Conservation (phyloP, 306 rosid genomes). For the Abrus pulchellus region DNA sequence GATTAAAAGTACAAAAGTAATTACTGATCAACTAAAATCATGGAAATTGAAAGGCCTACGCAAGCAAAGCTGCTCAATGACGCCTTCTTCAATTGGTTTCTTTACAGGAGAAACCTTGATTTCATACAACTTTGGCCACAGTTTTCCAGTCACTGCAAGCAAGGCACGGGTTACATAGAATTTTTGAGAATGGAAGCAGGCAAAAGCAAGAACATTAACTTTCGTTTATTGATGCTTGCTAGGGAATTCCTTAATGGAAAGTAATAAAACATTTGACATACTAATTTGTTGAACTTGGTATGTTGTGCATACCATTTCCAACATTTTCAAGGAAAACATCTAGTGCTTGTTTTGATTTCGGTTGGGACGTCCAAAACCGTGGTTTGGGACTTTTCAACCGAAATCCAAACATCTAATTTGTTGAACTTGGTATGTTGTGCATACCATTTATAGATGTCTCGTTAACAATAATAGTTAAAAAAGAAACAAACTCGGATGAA, state of each 20-base stretch:
- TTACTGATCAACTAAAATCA: constrained; percentile 29
- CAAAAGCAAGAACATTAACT: neutral
- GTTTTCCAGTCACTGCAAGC: constrained; percentile 87
- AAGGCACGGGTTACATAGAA: constrained; percentile 32
- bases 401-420: constrained; percentile 4
- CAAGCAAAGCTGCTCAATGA: constrained; percentile 71
- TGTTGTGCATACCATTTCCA: neutral
- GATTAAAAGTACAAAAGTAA: too few species aligned
- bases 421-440: neutral
- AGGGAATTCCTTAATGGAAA: neutral
- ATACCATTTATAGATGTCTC: too few species aligned
- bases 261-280: neutral
- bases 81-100: constrained; percentile 48
- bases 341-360: too few species aligned
- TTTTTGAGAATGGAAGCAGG: neutral
- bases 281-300: neutral
- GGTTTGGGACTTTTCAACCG: neutral
- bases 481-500: neutral
- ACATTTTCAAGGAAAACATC: too few species aligned
- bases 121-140: constrained; percentile 91
- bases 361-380: too few species aligned
- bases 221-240: neutral
- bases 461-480: neutral
- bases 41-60: constrained; percentile 50
- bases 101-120: constrained; percentile 62